phyloP scores from a whole-genome alignment of 1,139 yeast genomes.

The Scheffersomyces illinoinensis region DNA sequence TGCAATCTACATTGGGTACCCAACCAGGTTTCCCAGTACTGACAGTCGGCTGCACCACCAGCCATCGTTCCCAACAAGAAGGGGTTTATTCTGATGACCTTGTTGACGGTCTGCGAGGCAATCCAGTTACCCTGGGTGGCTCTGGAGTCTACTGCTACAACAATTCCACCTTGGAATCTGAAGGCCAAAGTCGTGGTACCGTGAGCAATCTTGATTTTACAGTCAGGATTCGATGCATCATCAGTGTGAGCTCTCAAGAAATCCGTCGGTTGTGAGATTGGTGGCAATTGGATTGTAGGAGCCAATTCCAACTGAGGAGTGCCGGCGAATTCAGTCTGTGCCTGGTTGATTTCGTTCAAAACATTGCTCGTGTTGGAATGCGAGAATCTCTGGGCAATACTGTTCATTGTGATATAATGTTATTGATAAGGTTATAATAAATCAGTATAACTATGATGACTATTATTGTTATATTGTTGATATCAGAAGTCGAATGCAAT shows the following conservation, averaged over 20 bases:
- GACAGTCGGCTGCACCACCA: conserved; percentile 99
- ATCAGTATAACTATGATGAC: not conserved
- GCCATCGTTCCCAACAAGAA: conserved; percentile 97
- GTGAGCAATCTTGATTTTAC: conserved; percentile 94
- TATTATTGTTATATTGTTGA: not conserved
- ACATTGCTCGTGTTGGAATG: conserved; percentile 30
- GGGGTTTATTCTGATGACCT: conserved; percentile 95
- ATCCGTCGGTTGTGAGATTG: conserved; percentile 89
- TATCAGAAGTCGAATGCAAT: not conserved
- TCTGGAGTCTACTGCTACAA: conserved; percentile 96
- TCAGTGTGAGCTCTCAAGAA: conserved; percentile 97
- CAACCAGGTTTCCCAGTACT: conserved; percentile 98
- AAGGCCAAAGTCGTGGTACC: conserved; percentile 98
- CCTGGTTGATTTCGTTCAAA: conserved; percentile 30
- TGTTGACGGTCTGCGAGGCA: conserved; percentile 96
- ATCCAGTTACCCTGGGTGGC: conserved; percentile 99
- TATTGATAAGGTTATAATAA: not conserved
- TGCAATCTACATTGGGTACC: conserved; percentile 96
- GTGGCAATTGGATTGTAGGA: conserved; percentile 75
- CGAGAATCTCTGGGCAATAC: conserved; percentile 42
- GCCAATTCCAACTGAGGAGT: conserved; percentile 44
- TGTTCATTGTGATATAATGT: conserved; percentile 29
- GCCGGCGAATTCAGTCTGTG: conserved; percentile 21
- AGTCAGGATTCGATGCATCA: conserved; percentile 88
- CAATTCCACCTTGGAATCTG: conserved; percentile 92